Base-by-base conservation (phyloP, 208 protist species). In the Trypanosoma platydactyli region DNA sequence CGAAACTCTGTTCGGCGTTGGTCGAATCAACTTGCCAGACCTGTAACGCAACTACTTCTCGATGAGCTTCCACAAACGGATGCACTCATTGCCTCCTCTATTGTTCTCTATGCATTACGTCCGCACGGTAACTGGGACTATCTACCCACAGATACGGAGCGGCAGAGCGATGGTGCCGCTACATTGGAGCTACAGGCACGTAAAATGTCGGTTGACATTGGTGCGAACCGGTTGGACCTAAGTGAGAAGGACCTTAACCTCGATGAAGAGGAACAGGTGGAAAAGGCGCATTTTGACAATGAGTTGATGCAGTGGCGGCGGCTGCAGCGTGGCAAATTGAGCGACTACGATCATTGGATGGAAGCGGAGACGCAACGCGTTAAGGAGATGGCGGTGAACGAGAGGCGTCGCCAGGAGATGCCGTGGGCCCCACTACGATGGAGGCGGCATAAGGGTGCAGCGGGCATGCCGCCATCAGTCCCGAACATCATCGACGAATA, bases 401-500 rank as follows among this genome's bases (percentile, higher is more conserved):
- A 87, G 60, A 60, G 57, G 20, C 52, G 64, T 3, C 63, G 71
- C 9, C 61, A 68, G 22, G 57, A 55, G n/a, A 60, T 35, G 27
- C 90, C 90, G 42, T 94, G 86, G 85, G 42, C 75, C 44, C 12
- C 30, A 7, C 30, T 64, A 18, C 41, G 38, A 3, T 58, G 51
- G 52, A 12, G 25, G 13, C 30, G 53, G 11, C 30, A 64, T 30
- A 57, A 79, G 27, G 29, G 68, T 30, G 74, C 65, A n/a, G 54
- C 49, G 3, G 73, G 80, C 3, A 79, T 92, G 80, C 83, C 87
- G 1, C 67, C 76, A 22, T 91, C 77, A 70, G 86, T 92, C 50
- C 90, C 90, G 6, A 94, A 96, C 66, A 93, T 96, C 29, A 85
- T 96, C 55, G 86, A 96, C 51, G 90, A 96, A 56, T 96, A 96